Percentiles rank a stretch among this genome's conserved stretches.
These are phyloP conservation scores for Sclerotinia spermophila DNA, from an alignment of 2,329 filamentous ascomycete genomes.

Conservation along the genomic window DNA sequence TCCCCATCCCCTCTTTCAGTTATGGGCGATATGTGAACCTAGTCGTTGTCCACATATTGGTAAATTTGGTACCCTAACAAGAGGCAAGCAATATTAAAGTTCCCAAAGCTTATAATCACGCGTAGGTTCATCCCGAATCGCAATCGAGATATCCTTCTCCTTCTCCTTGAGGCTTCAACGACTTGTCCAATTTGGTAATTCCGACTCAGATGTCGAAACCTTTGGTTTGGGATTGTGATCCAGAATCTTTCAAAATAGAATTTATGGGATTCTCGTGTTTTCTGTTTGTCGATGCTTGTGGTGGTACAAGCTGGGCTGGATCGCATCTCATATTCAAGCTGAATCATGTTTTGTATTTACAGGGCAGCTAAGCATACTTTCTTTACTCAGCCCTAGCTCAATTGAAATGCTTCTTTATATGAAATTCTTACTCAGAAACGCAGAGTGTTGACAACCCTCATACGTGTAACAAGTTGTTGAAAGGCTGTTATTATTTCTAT, in stretches of 20 bases:
- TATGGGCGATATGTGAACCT: slow-evolving; percentile 2
- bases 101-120: neutral
- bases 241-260: neutral
- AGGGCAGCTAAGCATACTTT: neutral
- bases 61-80: neutral
- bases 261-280: neutral
- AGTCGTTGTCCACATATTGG: neutral
- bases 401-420: neutral
- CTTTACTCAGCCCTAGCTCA: neutral
- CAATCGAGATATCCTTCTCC: neutral
- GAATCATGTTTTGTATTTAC: neutral
- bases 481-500: neutral
- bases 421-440: neutral
- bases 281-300: neutral
- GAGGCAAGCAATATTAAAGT: neutral
- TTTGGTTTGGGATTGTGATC: neutral
- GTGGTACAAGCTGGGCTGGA: neutral
- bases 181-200: neutral
- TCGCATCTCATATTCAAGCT: slow-evolving; percentile 3
- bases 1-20: slow-evolving; percentile 6
- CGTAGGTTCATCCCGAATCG: slow-evolving; percentile 1
- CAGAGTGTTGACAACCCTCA: neutral
- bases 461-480: neutral
- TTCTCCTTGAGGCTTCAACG: neutral
- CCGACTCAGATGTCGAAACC: neutral